These are phyloP conservation scores for Sporobolomyces phaffii DNA, from an alignment of 768 basidiomycete species.

Conservation along the genomic window DNA sequence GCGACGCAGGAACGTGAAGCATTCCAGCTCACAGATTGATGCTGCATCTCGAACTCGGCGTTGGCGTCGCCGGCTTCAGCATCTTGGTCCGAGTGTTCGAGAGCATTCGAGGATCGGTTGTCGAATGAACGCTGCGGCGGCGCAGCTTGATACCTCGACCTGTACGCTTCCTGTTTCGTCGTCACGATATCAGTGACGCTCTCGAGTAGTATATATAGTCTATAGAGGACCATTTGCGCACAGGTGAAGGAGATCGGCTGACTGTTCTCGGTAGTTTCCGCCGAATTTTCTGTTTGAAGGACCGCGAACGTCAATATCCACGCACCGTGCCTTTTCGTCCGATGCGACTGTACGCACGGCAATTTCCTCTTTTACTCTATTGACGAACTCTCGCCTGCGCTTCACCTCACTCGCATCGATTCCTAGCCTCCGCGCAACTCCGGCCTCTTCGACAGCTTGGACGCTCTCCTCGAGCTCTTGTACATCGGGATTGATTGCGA, in stretches of 20 bases:
- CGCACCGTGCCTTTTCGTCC: not conserved
- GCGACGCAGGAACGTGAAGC: not conserved
- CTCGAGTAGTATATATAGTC: too few relatives aligned
- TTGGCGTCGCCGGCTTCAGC: conserved; percentile 44
- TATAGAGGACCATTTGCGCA: not conserved
- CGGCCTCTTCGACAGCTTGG: conserved; percentile 77
- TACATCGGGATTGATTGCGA: conserved; percentile 73
- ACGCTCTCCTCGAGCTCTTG: conserved; percentile 94
- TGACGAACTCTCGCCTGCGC: conserved; percentile 68
- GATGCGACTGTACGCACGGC: too few relatives aligned
- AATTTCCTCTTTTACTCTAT: conserved; percentile 68
- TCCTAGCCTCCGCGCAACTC: conserved; percentile 69
- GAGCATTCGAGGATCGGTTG: not conserved
- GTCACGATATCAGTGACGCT: not conserved
- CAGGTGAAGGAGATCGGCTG: conserved; percentile 2
- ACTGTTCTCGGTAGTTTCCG: not conserved
- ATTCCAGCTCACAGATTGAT: conserved; percentile 56
- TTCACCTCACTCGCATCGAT: conserved; percentile 71
- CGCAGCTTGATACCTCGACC: not conserved
- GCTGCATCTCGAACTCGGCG: conserved; percentile 72
- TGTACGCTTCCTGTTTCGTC: not conserved
- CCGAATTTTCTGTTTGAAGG: conserved; percentile 3
- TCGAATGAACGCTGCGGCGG: not conserved
- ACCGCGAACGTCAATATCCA: too few relatives aligned
- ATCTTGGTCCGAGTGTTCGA: not conserved